These are phyloP conservation scores for Seiridium unicorne DNA, from an alignment of 2,329 filamentous ascomycete species.

Conservation along the genomic window DNA sequence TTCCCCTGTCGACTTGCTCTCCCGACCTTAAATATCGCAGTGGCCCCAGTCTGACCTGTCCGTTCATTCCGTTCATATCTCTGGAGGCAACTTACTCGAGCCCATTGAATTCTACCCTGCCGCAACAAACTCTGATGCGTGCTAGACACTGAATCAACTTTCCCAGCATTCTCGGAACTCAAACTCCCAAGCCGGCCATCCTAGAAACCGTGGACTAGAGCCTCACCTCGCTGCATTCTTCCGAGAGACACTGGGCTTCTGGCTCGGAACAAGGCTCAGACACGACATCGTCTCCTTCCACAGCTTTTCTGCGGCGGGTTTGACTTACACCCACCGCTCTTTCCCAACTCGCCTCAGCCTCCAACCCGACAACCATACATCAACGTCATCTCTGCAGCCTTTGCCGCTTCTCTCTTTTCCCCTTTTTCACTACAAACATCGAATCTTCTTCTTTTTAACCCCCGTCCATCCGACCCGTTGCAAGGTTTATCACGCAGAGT, in stretches of 20 bases:
- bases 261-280: background rate
- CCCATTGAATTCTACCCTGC: background rate
- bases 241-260: background rate
- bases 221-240: background rate
- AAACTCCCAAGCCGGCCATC: too few relatives aligned
- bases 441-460: too few relatives aligned
- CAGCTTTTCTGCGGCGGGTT: background rate
- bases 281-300: background rate
- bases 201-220: background rate
- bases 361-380: background rate
- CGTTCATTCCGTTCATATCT: background rate
- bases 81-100: too few relatives aligned
- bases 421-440: background rate
- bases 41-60: background rate
- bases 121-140: background rate
- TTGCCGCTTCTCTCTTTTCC: background rate
- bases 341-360: slow-evolving; percentile 7
- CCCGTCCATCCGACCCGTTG: too few relatives aligned
- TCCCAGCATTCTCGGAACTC: too few relatives aligned
- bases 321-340: slow-evolving; percentile 13
- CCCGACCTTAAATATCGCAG: background rate
- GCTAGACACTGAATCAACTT: too few relatives aligned
- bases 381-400: background rate
- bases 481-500: too few relatives aligned
- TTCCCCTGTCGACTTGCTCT: slow-evolving; percentile 4